phyloP scores from a whole-genome alignment of 345 rosid genomes.

The Eutrema yunnanense region DNA sequence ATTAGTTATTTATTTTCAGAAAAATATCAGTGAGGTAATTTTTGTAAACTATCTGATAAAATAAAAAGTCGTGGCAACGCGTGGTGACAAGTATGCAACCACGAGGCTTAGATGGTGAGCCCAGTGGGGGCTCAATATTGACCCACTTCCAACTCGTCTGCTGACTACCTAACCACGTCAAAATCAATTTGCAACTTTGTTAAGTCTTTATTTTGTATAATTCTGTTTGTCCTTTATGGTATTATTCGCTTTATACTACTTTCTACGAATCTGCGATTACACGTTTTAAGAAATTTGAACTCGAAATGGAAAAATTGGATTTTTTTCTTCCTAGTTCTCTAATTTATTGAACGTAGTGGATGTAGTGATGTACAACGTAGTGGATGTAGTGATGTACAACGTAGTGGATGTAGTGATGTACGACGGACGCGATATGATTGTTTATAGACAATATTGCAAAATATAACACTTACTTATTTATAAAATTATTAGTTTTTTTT shows the following conservation, averaged over 20 bases:
- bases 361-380: too few relatives aligned
- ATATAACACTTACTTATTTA: too few relatives aligned
- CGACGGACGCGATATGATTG: neutral
- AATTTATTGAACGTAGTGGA: neutral
- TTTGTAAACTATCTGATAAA: neutral
- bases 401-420: too few relatives aligned
- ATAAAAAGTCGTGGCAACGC: neutral
- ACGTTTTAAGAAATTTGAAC: neutral
- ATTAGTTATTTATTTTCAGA: neutral
- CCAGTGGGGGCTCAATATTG: too few relatives aligned
- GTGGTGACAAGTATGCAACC: slow-evolving; percentile 14
- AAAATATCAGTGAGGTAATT: neutral
- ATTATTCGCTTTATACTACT: neutral
- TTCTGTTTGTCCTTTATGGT: neutral
- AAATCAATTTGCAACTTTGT: neutral
- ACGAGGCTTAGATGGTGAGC: too few relatives aligned
- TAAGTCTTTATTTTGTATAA: neutral
- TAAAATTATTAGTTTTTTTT: too few relatives aligned
- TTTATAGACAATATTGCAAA: too few relatives aligned
- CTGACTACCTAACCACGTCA: slow-evolving; percentile 18
- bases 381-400: too few relatives aligned
- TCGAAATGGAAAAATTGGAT: slow-evolving; percentile 5
- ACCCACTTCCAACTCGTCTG: slow-evolving; percentile 7
- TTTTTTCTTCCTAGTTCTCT: neutral
- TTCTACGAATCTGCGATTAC: slow-evolving; percentile 12